Conservation (phyloP, 306 rosid species). For the Fragaria iinumae region DNA sequence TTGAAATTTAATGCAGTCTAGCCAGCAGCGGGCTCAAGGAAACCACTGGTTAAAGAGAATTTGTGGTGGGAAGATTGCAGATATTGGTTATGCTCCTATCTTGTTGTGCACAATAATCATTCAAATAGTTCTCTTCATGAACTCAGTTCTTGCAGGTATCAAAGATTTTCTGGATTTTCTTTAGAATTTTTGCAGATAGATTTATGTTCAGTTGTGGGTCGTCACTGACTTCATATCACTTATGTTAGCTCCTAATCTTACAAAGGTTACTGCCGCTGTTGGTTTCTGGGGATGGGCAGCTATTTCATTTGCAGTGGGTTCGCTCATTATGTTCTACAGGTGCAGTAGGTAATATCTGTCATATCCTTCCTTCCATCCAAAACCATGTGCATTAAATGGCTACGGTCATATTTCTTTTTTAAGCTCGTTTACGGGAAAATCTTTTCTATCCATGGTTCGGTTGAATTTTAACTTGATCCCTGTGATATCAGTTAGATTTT, state of each 20-base stretch:
- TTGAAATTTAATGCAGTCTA: slow-evolving; percentile 49
- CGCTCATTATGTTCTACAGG: slow-evolving; percentile 74
- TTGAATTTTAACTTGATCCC: neutral
- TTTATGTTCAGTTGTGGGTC: slow-evolving; percentile 8
- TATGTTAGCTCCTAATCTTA: slow-evolving; percentile 65
- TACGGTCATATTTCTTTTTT: neutral
- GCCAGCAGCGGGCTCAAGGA: slow-evolving; percentile 51
- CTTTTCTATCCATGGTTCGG: neutral
- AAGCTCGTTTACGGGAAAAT: neutral
- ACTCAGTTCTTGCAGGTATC: slow-evolving; percentile 79
- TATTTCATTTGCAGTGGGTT: slow-evolving; percentile 51
- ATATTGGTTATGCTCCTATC: slow-evolving; percentile 78
- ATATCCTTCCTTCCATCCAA: too few species aligned
- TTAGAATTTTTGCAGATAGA: slow-evolving; percentile 12
- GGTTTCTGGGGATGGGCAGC: slow-evolving; percentile 91
- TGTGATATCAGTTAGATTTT: neutral
- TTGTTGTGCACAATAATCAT: slow-evolving; percentile 53
- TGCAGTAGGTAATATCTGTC: slow-evolving; percentile 67
- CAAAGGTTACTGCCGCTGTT: slow-evolving; percentile 76
- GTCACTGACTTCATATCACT: slow-evolving; percentile 38
- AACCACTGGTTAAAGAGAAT: slow-evolving; percentile 53
- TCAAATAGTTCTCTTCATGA: slow-evolving; percentile 59
- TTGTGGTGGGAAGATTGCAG: slow-evolving; percentile 44
- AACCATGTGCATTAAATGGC: neutral
- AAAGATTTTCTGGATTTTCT: slow-evolving; percentile 22